Evolutionary conservation across 352 stramenopile genomes (phyloP).

Genomic region (Phytophthora pini): DNA sequence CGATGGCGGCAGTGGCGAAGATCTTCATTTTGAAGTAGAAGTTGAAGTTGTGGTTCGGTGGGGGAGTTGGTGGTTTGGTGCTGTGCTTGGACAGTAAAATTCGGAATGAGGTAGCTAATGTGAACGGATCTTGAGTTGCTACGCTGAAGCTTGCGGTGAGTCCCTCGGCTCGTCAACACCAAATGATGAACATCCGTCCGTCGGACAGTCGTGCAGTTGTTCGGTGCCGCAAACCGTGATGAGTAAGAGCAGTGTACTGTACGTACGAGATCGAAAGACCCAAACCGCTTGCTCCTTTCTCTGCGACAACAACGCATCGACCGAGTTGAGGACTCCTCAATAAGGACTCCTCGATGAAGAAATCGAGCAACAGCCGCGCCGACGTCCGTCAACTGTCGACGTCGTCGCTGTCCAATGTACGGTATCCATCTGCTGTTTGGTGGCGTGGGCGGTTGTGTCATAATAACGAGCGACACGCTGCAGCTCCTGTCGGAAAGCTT

Average conservation of each 20-base stretch:
- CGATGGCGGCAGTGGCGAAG: not conserved
- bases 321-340: not conserved
- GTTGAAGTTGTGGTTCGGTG: not conserved
- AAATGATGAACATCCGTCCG: not conserved
- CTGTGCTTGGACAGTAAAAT: slow-evolving; percentile 7
- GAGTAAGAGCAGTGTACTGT: not conserved
- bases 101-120: slow-evolving; percentile 6
- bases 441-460: not conserved
- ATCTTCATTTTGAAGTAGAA: slow-evolving; percentile 16
- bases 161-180: not conserved
- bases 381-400: not conserved
- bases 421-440: slow-evolving; percentile 15
- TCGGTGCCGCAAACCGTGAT: not conserved
- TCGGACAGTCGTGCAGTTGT: not conserved
- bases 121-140: no score
- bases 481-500: slow-evolving; percentile 12
- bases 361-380: not conserved
- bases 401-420: slow-evolving; percentile 10
- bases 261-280: not conserved
- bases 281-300: not conserved
- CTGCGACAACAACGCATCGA: slow-evolving; percentile 1
- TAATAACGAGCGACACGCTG: not conserved
- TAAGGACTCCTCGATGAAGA: no score
- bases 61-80: not conserved
- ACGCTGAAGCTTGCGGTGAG: no score